Evolutionary conservation across 2,329 filamentous ascomycete species (phyloP).

Genomic region (Pseudogymnoascus pannorum): DNA sequence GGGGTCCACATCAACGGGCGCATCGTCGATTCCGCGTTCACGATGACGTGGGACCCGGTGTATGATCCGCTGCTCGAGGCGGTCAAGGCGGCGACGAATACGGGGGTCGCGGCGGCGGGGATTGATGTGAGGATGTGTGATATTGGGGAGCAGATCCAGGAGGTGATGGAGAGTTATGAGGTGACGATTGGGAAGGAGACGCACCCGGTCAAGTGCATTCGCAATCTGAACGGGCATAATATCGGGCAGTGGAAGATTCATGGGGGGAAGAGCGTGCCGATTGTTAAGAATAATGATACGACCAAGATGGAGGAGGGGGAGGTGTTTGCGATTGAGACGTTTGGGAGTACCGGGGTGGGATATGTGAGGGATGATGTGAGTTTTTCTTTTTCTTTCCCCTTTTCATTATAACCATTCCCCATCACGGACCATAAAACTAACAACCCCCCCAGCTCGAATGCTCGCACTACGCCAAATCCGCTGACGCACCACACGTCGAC

Average conservation of each 20-base stretch:
- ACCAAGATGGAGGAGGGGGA: constrained; percentile 99
- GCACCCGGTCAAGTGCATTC: constrained; percentile 47
- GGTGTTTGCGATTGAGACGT: constrained; percentile 91
- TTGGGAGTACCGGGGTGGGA: constrained; percentile 86
- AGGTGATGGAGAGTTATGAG: constrained; percentile 56
- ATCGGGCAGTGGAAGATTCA: constrained; percentile 88
- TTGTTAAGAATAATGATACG: constrained; percentile 79
- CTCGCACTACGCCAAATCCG: constrained; percentile 76
- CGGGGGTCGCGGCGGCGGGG: constrained; percentile 79
- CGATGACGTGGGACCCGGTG: constrained; percentile 58
- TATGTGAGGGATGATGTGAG: constrained; percentile 77
- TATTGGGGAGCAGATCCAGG: constrained; percentile 49
- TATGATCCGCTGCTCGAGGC: constrained; percentile 62
- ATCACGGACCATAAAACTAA: constrained; percentile 12
- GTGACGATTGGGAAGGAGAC: constrained; percentile 45
- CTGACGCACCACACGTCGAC: constrained; percentile 67
- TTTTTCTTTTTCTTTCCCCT: constrained; percentile 10
- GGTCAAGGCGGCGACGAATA: constrained; percentile 62
- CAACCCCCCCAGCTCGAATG: constrained; percentile 54
- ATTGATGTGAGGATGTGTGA: constrained; percentile 84
- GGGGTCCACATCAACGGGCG: constrained; percentile 64
- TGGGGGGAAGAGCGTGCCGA: constrained; percentile 86
- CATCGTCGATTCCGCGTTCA: constrained; percentile 67
- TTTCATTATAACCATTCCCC: constrained; percentile 3
- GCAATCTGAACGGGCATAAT: constrained; percentile 60